A percentile compares a stretch with the other conserved stretches of the same genome.
phyloP scores from a whole-genome alignment of 345 rosid species.

The Atalantia buxifolia region DNA sequence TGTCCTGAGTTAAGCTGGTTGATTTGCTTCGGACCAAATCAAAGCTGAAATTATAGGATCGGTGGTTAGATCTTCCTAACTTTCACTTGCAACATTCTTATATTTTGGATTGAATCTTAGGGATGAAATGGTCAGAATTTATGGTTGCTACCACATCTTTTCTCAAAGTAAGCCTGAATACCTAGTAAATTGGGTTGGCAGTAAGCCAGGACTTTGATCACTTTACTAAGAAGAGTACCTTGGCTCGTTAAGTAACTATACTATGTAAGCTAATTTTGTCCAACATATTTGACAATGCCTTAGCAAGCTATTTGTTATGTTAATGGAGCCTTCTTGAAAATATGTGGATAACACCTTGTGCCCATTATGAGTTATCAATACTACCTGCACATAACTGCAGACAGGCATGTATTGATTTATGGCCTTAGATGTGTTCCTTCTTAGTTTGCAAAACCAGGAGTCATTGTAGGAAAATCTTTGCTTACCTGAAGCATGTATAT shows the following conservation, averaged over 20 bases:
- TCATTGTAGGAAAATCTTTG: background rate
- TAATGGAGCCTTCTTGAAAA: background rate
- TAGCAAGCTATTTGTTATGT: background rate
- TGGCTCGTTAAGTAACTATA: background rate
- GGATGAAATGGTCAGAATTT: background rate
- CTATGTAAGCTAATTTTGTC: background rate
- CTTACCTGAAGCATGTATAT: background rate
- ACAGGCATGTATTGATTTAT: background rate
- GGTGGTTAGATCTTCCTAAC: background rate
- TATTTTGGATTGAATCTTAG: background rate
- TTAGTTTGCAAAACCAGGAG: background rate
- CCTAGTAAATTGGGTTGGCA: background rate
- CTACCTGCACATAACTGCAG: background rate
- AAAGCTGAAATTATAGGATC: background rate
- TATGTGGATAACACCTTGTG: background rate
- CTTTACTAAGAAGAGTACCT: background rate
- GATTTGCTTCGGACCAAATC: background rate
- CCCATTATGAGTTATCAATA: background rate
- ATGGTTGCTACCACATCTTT: background rate
- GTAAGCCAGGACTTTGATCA: background rate
- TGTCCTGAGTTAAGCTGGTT: background rate
- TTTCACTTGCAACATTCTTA: background rate
- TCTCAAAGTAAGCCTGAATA: background rate
- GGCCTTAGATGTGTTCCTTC: background rate
- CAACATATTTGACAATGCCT: background rate